Evolutionary conservation across 192 early-diverging fungal genomes (phyloP), one percentile per base, ranked within the genome.

Genomic region (Rhizophagus sp.): DNA sequence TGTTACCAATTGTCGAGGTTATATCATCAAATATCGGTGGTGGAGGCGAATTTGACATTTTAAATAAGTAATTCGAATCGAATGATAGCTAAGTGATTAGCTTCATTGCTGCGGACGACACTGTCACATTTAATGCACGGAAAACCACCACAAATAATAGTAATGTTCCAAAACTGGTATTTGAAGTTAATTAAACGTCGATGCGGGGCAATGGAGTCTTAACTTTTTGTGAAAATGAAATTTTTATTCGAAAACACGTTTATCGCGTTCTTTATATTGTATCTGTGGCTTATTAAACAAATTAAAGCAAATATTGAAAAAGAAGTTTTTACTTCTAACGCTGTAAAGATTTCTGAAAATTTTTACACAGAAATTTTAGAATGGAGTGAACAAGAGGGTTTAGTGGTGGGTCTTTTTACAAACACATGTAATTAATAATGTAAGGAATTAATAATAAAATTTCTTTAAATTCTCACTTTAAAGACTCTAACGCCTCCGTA

Each of bases 1-100:
- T 93, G 36, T 85, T 85, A 50, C 90, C 91, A 76, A 93, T 88
- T 27, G 82, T 84, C 17, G 76, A 17, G 24, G 34, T 13, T n/a
- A 76, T 63, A 62, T 76, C 74, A 19, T 61, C 33, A 1, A 39
- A 36, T 63, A 76, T 76, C 8, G 74, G 73, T 34, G 73, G 73
- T 33, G 50, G 73, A 2, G 15, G 68, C 24, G 13, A 65, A 27
- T 6, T 65, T 4, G n/a, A 15, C 64, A 65, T 65, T 30, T 30
- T 47, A 8, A 44, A 9, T 47, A 47, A 13, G 8, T 8, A 5
- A 8, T 7, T 41, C 39, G 7, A 41, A 41, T 41, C 39, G 0
- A 41, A 7, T 9, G 39, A 41, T 41, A 41, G 6, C 8, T 41
- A 6, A 44, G 41, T 12, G 44, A 47, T 47, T 47, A 47, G 12